phyloP scores from a whole-genome alignment of 805 yeast genomes.

The Kodamaea fukazawae region DNA sequence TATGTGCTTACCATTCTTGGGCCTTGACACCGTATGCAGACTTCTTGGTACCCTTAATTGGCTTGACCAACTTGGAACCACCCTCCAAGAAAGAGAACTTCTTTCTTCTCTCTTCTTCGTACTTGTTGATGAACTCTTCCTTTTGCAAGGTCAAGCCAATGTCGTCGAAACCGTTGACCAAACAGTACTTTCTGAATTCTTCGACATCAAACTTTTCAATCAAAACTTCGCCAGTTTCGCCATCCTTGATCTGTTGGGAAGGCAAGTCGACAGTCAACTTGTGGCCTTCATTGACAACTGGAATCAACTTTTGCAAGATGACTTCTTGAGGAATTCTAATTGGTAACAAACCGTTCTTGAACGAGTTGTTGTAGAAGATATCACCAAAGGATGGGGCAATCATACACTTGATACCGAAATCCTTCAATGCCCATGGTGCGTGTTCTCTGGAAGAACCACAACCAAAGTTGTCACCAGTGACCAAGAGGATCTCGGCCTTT shows the following conservation, averaged over 20 bases:
- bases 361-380: slow-evolving; percentile 95
- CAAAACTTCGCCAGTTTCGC: slow-evolving; percentile 57
- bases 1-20: slow-evolving; percentile 62
- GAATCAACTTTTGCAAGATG: slow-evolving; percentile 69
- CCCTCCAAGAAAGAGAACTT: slow-evolving; percentile 92
- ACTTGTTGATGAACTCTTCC: slow-evolving; percentile 69
- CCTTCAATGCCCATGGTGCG: slow-evolving; percentile 99
- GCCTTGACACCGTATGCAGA: slow-evolving; percentile 63
- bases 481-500: slow-evolving; percentile 77
- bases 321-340: slow-evolving; percentile 82
- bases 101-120: slow-evolving; percentile 73
- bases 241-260: slow-evolving; percentile 75
- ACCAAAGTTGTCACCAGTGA: slow-evolving; percentile 96
- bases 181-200: slow-evolving; percentile 89
- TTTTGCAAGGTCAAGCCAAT: slow-evolving; percentile 93
- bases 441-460: slow-evolving; percentile 99
- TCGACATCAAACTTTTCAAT: slow-evolving; percentile 86
- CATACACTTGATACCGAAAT: slow-evolving; percentile 92
- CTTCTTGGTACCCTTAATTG: slow-evolving; percentile 67
- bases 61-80: slow-evolving; percentile 67
- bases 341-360: slow-evolving; percentile 93
- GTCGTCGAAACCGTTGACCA: slow-evolving; percentile 93
- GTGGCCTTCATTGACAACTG: slow-evolving; percentile 73
- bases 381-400: slow-evolving; percentile 99
- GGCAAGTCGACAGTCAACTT: slow-evolving; percentile 80